Conservation (phyloP, 108 stramenopile genomes). For the Asterionellopsis glacialis region DNA sequence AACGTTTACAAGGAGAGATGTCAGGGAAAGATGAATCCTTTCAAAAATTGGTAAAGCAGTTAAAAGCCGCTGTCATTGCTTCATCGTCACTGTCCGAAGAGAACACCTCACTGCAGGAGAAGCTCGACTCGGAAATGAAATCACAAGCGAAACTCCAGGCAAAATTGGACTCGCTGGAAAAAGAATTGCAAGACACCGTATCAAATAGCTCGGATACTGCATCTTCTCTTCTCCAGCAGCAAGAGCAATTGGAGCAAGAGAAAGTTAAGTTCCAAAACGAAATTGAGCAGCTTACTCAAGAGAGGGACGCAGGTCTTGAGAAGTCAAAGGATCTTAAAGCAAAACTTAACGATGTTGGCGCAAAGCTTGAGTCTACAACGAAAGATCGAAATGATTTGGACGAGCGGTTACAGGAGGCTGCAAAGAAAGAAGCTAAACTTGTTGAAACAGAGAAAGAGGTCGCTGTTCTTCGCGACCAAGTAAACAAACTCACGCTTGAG, state of each 20-base stretch:
- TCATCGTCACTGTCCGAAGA: constrained; percentile 45
- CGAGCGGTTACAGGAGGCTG: constrained; percentile 41
- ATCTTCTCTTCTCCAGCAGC: constrained; percentile 41
- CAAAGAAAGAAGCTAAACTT: constrained; percentile 53
- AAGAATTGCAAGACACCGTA: constrained; percentile 35
- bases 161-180: constrained; percentile 38
- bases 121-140: constrained; percentile 36
- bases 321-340: constrained; percentile 69
- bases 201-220: constrained; percentile 36
- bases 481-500: constrained; percentile 74
- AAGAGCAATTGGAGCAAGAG: constrained; percentile 40
- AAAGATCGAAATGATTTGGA: constrained; percentile 68
- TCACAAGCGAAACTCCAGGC: constrained; percentile 34
- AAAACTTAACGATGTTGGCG: constrained; percentile 54
- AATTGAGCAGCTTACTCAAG: constrained; percentile 33
- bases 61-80: constrained; percentile 29
- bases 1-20: constrained; percentile 15
- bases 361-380: constrained; percentile 57
- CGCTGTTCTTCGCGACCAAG: constrained; percentile 53
- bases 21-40: constrained; percentile 29
- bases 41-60: constrained; percentile 26
- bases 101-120: constrained; percentile 28
- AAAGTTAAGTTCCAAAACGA: constrained; percentile 20
- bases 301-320: constrained; percentile 34
- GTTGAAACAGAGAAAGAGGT: constrained; percentile 61